A percentile compares a stretch with the other conserved stretches of the same genome.
These are phyloP conservation scores for Coniochaeta prunicola DNA, from an alignment of 2,329 filamentous ascomycete species.

Conservation along the genomic window DNA sequence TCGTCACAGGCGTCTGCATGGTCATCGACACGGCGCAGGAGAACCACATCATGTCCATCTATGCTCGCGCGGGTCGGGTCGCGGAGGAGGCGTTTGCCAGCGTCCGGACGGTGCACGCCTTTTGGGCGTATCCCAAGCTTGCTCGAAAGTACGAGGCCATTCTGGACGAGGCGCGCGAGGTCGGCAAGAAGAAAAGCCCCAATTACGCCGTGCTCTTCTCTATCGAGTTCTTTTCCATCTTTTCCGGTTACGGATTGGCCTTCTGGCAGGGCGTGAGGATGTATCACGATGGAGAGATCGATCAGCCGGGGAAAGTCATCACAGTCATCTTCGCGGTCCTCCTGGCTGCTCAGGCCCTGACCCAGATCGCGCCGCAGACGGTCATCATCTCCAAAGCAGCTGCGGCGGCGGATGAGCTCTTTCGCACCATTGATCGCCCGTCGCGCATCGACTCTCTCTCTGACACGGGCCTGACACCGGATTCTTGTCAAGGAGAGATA, in stretches of 20 bases:
- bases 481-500: neutral
- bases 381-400: conserved; percentile 38
- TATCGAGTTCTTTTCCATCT: conserved; percentile 39
- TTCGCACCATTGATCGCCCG: conserved; percentile 33
- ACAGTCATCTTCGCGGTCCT: conserved; percentile 40
- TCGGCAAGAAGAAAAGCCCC: conserved; percentile 36
- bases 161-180: conserved; percentile 28
- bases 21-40: conserved; percentile 33
- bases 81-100: conserved; percentile 43
- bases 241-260: conserved; percentile 37
- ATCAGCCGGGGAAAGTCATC: conserved; percentile 34
- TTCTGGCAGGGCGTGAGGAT: conserved; percentile 46
- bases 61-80: conserved; percentile 27
- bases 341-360: conserved; percentile 36
- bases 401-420: conserved; percentile 38
- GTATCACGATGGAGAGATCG: conserved; percentile 35
- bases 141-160: conserved; percentile 31
- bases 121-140: conserved; percentile 38
- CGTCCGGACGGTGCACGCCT: conserved; percentile 42
- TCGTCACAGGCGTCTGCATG: conserved; percentile 30
- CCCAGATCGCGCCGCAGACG: conserved; percentile 37
- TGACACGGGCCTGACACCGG: neutral
- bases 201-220: conserved; percentile 36
- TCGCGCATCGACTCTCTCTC: neutral
- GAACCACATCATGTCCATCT: conserved; percentile 31